phyloP scores from a whole-genome alignment of 225 moss, liverwort and hornwort genomes.

The Polytrichum commune region DNA sequence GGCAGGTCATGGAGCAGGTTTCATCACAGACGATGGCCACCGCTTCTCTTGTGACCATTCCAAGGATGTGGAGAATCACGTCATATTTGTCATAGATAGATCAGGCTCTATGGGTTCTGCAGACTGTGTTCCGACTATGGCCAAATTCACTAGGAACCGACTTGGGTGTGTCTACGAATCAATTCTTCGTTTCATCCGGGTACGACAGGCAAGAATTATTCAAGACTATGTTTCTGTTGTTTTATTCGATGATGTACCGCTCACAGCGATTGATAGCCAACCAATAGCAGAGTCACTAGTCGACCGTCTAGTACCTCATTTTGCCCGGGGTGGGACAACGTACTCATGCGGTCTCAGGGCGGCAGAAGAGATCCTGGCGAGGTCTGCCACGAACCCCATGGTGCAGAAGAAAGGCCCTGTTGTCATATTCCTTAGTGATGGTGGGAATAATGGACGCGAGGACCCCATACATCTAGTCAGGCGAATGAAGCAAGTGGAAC shows the following conservation, averaged over 20 bases:
- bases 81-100: constrained; percentile 43
- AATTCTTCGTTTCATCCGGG: constrained; percentile 25
- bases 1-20: constrained; percentile 12
- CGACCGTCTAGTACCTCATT: constrained; percentile 11
- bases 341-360: constrained; percentile 22
- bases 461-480: constrained; percentile 12
- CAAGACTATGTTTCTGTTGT: constrained; percentile 29
- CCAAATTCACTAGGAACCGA: constrained; percentile 19
- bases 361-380: constrained; percentile 2
- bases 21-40: constrained; percentile 38
- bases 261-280: constrained; percentile 12
- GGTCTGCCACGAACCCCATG: not conserved
- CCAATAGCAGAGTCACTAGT: constrained; percentile 24
- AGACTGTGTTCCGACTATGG: constrained; percentile 19
- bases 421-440: constrained; percentile 34
- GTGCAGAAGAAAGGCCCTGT: constrained; percentile 15
- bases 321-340: not conserved
- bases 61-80: constrained; percentile 20
- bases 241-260: not conserved
- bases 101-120: constrained; percentile 16
- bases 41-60: constrained; percentile 37
- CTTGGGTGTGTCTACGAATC: constrained; percentile 42
- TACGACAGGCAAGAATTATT: constrained; percentile 10
- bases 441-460: constrained; percentile 6
- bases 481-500: constrained; percentile 21